Conservation (phyloP, 2,329 filamentous ascomycete species). For the Sordariomycetes sp. region DNA sequence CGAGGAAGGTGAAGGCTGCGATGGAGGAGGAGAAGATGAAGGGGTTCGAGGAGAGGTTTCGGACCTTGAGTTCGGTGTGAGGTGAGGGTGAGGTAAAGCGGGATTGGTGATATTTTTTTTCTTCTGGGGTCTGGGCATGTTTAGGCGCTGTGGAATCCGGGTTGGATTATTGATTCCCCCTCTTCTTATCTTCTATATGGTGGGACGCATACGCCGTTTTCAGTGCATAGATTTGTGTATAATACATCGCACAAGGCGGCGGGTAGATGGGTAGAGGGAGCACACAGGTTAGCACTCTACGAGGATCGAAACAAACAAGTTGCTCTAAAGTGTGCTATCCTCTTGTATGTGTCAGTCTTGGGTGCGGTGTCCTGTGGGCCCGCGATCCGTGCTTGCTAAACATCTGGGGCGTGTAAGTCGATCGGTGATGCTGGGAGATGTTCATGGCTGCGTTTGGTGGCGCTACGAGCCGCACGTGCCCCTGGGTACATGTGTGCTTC, state of each 20-base stretch:
- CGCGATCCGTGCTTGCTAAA: too few species aligned
- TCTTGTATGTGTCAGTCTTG: too few species aligned
- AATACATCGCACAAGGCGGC: too few species aligned
- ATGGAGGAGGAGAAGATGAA: constrained; percentile 52
- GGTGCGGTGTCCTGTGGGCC: too few species aligned
- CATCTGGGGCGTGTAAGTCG: too few species aligned
- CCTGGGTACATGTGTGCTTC: background rate
- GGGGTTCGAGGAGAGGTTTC: constrained; percentile 24
- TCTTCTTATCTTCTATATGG: background rate
- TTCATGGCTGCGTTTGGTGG: too few species aligned
- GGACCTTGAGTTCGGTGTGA: constrained; percentile 12
- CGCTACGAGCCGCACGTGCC: too few species aligned
- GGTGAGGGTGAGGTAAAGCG: background rate
- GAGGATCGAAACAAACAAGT: too few species aligned
- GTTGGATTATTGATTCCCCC: background rate
- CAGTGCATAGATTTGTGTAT: background rate
- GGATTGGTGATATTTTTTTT: background rate
- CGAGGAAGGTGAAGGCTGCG: constrained; percentile 52
- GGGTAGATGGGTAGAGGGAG: too few species aligned
- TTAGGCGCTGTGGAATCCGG: background rate
- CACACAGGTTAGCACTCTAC: too few species aligned
- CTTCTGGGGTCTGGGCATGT: background rate
- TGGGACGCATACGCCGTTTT: background rate
- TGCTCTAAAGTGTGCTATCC: too few species aligned
- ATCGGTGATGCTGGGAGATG: too few species aligned